Evolutionary conservation across 2,329 filamentous ascomycete genomes (phyloP).

Genomic region (Fusarium coffeatum): DNA sequence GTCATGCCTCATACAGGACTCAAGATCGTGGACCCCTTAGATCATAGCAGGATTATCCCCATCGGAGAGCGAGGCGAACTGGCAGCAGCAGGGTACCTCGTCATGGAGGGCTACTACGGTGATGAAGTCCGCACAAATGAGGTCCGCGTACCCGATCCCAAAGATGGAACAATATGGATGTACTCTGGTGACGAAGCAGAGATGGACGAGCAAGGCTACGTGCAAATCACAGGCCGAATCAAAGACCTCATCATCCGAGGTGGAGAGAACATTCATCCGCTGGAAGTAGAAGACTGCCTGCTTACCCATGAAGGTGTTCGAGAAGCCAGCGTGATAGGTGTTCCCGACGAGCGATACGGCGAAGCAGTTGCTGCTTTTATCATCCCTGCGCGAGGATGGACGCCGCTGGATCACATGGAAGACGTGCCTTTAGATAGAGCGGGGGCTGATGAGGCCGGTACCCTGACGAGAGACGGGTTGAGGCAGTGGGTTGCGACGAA

Average conservation of each 20-base stretch:
- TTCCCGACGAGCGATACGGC: slow-evolving; percentile 84
- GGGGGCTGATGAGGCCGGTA: slow-evolving; percentile 34
- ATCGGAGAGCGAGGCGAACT: slow-evolving; percentile 81
- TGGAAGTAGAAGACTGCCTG: slow-evolving; percentile 91
- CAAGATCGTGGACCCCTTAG: slow-evolving; percentile 78
- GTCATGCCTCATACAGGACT: slow-evolving; percentile 82
- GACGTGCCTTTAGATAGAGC: slow-evolving; percentile 37
- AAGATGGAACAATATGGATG: slow-evolving; percentile 78
- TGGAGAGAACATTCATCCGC: slow-evolving; percentile 94
- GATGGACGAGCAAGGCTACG: slow-evolving; percentile 86
- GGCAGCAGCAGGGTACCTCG: slow-evolving; percentile 82
- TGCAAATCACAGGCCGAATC: slow-evolving; percentile 89
- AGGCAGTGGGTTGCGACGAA: slow-evolving; percentile 77
- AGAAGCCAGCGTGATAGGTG: slow-evolving; percentile 85
- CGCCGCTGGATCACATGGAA: slow-evolving; percentile 35
- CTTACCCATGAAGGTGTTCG: slow-evolving; percentile 76
- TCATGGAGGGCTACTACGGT: slow-evolving; percentile 93
- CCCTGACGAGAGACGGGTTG: slow-evolving; percentile 69
- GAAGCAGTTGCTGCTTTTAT: slow-evolving; percentile 90
- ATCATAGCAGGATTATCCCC: slow-evolving; percentile 69
- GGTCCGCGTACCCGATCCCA: slow-evolving; percentile 65
- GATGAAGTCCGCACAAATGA: slow-evolving; percentile 76
- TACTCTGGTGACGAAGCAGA: slow-evolving; percentile 89
- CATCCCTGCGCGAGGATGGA: slow-evolving; percentile 58
- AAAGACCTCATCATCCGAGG: slow-evolving; percentile 96